Conservation (phyloP, 495 filamentous ascomycete species). For the Trypethelium eluteriae region DNA sequence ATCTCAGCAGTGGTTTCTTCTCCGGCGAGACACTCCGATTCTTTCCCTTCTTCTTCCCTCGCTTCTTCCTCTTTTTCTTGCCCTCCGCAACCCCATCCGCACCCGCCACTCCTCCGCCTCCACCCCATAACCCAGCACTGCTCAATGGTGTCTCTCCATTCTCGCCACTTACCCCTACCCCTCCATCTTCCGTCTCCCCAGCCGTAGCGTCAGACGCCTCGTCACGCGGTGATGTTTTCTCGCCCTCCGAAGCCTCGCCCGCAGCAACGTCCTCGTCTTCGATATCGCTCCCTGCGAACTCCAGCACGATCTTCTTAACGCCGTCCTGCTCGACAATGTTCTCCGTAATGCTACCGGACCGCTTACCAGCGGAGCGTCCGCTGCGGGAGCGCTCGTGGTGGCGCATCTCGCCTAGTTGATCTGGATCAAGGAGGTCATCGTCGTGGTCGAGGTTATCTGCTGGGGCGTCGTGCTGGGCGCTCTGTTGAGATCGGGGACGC, state of each 20-base stretch:
- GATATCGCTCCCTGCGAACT: slow-evolving; percentile 45
- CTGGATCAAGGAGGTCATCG: slow-evolving; percentile 22
- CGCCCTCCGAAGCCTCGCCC: slow-evolving; percentile 25
- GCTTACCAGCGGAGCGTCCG: slow-evolving; percentile 35
- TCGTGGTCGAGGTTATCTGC: slow-evolving; percentile 6
- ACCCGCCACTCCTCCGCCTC: neutral
- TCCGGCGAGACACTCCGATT: neutral
- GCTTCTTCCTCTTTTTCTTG: slow-evolving; percentile 39
- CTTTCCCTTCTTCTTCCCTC: slow-evolving; percentile 29
- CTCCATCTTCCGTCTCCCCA: slow-evolving; percentile 21
- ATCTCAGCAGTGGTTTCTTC: neutral
- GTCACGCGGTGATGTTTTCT: slow-evolving; percentile 13
- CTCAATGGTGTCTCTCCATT: slow-evolving; percentile 23
- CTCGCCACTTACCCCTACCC: slow-evolving; percentile 1
- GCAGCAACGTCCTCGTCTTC: slow-evolving; percentile 17
- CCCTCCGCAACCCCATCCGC: slow-evolving; percentile 22
- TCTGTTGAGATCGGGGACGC: slow-evolving; percentile 3
- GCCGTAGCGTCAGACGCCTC: slow-evolving; percentile 13
- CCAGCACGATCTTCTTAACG: slow-evolving; percentile 76
- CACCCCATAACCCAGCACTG: slow-evolving; percentile 12
- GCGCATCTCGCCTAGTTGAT: slow-evolving; percentile 23
- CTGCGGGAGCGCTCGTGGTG: slow-evolving; percentile 13
- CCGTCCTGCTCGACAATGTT: slow-evolving; percentile 75
- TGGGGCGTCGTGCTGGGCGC: neutral
- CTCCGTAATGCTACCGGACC: slow-evolving; percentile 84